A percentile compares a stretch with the other conserved stretches of the same genome.
Evolutionary conservation across 2,329 filamentous ascomycete species (phyloP).

Genomic region (Penicillium griseofulvum): DNA sequence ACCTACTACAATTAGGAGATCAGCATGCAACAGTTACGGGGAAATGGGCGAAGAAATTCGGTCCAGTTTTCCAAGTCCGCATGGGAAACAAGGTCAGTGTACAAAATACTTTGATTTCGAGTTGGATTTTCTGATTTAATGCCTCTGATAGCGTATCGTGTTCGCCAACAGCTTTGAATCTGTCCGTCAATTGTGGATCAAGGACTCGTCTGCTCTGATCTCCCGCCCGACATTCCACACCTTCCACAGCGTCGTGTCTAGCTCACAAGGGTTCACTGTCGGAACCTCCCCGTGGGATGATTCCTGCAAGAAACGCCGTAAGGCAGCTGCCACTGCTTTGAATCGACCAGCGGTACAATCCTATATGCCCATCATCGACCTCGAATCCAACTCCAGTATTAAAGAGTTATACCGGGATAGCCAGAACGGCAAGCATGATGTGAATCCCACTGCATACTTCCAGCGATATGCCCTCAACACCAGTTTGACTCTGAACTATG

Average conservation of each 20-base stretch:
- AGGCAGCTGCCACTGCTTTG: conserved; percentile 74
- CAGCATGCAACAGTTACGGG: conserved; percentile 56
- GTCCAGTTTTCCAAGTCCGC: conserved; percentile 64
- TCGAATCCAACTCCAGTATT: conserved; percentile 70
- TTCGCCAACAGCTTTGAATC: conserved; percentile 77
- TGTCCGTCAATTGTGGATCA: conserved; percentile 71
- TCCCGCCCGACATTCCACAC: conserved; percentile 77
- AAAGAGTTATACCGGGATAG: conserved; percentile 68
- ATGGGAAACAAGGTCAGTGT: conserved; percentile 70
- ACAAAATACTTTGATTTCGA: conserved; percentile 6
- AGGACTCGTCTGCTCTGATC: conserved; percentile 73
- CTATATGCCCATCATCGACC: conserved; percentile 79
- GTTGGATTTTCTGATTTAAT: neutral
- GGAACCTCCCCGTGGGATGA: conserved; percentile 83
- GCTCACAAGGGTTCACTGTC: conserved; percentile 75
- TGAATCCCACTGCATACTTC: conserved; percentile 72
- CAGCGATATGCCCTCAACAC: conserved; percentile 75
- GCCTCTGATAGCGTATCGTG: conserved; percentile 57
- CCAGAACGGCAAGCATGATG: conserved; percentile 58
- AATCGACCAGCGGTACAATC: conserved; percentile 73
- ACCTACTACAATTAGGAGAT: conserved; percentile 59
- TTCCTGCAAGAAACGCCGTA: conserved; percentile 71
- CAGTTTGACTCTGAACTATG: conserved; percentile 75
- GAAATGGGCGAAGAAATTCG: conserved; percentile 60
- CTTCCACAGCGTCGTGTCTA: conserved; percentile 75